Percentiles rank a stretch among this genome's conserved stretches.
Evolutionary conservation across 148 eudicot genomes (phyloP).

Genomic region (Rheum nobile): DNA sequence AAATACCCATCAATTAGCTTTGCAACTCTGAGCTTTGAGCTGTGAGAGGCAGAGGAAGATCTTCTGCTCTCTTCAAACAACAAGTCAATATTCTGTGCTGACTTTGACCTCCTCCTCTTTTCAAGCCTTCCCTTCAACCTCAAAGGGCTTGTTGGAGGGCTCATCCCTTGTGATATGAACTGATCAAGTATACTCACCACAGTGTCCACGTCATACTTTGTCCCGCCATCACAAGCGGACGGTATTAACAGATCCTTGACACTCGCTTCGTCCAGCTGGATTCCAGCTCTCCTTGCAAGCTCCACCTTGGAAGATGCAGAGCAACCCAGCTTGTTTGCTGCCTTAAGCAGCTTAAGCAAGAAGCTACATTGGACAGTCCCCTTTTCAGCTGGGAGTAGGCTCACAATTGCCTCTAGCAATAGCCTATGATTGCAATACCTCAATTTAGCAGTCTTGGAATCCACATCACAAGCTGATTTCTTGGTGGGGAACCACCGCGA

Average conservation of each 20-base stretch:
- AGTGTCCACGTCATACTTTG: conserved; percentile 52
- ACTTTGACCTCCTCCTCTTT: conserved; percentile 50
- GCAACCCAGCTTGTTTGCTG: conserved; percentile 38
- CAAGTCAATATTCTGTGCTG: conserved; percentile 48
- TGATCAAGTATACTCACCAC: conserved; percentile 54
- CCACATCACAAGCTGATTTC: conserved; percentile 18
- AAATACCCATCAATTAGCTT: conserved; percentile 74
- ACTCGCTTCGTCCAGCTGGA: conserved; percentile 64
- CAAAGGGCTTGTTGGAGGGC: conserved; percentile 62
- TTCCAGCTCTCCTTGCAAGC: conserved; percentile 48
- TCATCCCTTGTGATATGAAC: conserved; percentile 50
- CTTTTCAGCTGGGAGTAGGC: conserved; percentile 58
- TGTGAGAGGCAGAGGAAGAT: conserved; percentile 69
- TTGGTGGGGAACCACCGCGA: conserved; percentile 48
- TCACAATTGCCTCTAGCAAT: conserved; percentile 60
- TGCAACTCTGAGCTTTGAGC: conserved; percentile 72
- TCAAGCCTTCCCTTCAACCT: conserved; percentile 36
- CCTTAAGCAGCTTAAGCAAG: conserved; percentile 47
- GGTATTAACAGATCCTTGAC: conserved; percentile 46
- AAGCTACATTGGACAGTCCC: conserved; percentile 59
- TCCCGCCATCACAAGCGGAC: conserved; percentile 7
- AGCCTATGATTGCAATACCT: conserved; percentile 22
- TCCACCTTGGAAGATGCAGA: conserved; percentile 53
- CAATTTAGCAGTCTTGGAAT: conserved; percentile 13
- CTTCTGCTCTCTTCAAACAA: conserved; percentile 65